A percentile compares a stretch with the other conserved stretches of the same genome.
phyloP scores from a whole-genome alignment of 805 yeast genomes.

The Nakazawaea peltata region DNA sequence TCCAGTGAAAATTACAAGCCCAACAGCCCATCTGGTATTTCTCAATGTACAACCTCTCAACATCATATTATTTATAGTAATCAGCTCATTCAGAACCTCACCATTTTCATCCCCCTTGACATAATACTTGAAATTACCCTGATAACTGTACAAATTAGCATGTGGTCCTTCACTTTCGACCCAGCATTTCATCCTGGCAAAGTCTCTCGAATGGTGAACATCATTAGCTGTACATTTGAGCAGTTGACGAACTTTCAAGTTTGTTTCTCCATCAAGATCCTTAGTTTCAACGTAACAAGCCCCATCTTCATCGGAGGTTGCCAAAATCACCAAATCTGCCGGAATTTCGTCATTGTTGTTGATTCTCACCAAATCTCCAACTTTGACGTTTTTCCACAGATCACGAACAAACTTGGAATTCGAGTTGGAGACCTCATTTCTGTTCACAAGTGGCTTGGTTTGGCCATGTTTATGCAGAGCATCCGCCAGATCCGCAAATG shows the following conservation, averaged over 20 bases:
- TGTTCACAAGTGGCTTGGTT: conserved; percentile 7
- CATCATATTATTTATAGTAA: conserved; percentile 53
- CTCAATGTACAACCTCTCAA: conserved; percentile 68
- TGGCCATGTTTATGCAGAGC: not conserved
- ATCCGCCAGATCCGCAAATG: conserved; percentile 3
- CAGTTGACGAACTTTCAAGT: conserved; percentile 51
- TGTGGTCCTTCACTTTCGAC: conserved; percentile 72
- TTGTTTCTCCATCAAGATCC: conserved; percentile 71
- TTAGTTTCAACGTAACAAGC: conserved; percentile 64
- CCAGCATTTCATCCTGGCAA: conserved; percentile 49
- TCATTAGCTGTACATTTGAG: conserved; percentile 41
- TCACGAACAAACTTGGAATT: conserved; percentile 22
- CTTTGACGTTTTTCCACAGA: conserved; percentile 61
- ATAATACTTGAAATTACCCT: conserved; percentile 54
- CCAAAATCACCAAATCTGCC: conserved; percentile 58
- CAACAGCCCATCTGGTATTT: conserved; percentile 72
- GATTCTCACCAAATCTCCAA: conserved; percentile 67
- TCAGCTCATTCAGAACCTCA: conserved; percentile 40
- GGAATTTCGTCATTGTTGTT: conserved; percentile 75
- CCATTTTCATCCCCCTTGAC: conserved; percentile 23
- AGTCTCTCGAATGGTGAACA: conserved; percentile 48
- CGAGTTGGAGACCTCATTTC: conserved; percentile 3
- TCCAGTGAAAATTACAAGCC: conserved; percentile 72
- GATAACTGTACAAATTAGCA: conserved; percentile 52
- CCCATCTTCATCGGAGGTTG: conserved; percentile 63